Evolutionary conservation across 306 rosid species (phyloP).

Genomic region (Gillenia trifoliata): DNA sequence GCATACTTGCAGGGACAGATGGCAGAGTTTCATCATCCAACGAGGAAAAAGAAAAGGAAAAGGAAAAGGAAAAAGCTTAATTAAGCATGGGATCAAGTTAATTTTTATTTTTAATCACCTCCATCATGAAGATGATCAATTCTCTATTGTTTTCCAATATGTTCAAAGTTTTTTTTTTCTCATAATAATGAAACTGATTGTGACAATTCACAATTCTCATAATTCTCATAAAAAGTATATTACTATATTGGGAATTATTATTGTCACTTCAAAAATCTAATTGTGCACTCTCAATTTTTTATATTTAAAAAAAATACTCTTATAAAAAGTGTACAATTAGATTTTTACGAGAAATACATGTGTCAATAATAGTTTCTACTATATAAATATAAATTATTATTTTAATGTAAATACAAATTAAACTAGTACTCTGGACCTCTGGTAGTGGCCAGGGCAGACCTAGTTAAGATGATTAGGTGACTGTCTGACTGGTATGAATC

Average conservation of each 20-base stretch:
- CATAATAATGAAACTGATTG: conserved; percentile 6
- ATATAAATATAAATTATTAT: background rate
- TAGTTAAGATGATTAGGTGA: background rate
- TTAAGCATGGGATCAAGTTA: background rate
- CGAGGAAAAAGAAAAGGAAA: conserved; percentile 11
- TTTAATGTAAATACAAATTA: too few species aligned
- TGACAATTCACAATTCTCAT: too few species aligned
- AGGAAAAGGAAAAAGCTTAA: background rate
- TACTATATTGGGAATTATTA: too few species aligned
- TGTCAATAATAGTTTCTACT: too few species aligned
- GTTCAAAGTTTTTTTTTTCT: background rate
- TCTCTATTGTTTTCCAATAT: background rate
- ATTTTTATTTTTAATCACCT: background rate
- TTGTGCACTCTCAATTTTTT: too few species aligned
- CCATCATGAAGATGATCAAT: background rate
- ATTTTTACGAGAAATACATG: too few species aligned
- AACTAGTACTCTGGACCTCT: too few species aligned
- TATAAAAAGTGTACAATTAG: too few species aligned
- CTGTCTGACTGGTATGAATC: conserved; percentile 5
- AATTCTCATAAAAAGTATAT: background rate
- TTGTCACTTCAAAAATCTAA: too few species aligned
- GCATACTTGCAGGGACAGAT: conserved; percentile 80
- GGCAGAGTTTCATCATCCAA: conserved; percentile 55
- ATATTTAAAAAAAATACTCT: too few species aligned
- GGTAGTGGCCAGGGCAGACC: background rate